phyloP scores from a whole-genome alignment of 1,139 yeast species.

The Suhomyces maxii region DNA sequence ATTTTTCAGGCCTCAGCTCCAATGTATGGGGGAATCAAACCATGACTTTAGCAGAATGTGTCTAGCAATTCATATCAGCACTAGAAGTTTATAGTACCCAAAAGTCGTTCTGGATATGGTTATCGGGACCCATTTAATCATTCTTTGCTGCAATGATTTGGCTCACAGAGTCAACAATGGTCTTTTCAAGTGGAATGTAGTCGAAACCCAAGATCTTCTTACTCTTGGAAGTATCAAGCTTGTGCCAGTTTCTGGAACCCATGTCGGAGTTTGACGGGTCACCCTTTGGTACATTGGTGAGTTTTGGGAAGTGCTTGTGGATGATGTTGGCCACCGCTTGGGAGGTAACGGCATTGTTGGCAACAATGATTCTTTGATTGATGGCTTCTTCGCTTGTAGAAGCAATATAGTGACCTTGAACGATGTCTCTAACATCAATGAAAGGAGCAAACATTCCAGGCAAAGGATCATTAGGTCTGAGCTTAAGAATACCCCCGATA shows the following conservation, averaged over 20 bases:
- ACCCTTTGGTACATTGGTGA: constrained; percentile 14
- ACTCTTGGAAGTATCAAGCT: background rate
- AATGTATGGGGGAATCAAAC: no score
- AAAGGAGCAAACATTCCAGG: background rate
- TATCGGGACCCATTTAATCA: no score
- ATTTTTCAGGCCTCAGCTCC: no score
- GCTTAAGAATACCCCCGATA: constrained; percentile 21
- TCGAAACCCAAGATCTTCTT: constrained; percentile 1
- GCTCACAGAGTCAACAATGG: background rate
- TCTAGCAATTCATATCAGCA: no score
- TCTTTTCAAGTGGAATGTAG: background rate
- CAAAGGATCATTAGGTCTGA: background rate
- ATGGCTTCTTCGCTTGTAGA: background rate
- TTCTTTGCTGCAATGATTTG: background rate
- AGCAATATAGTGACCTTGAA: constrained; percentile 35
- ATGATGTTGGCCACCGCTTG: constrained; percentile 16
- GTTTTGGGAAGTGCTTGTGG: constrained; percentile 8
- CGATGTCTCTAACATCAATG: constrained; percentile 15
- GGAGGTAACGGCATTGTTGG: background rate
- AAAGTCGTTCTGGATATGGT: no score
- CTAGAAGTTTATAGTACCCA: no score
- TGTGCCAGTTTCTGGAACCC: background rate
- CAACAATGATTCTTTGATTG: background rate
- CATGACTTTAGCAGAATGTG: no score
- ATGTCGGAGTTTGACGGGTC: constrained; percentile 4